Percentiles rank a stretch among this genome's conserved stretches.
Evolutionary conservation across 345 rosid genomes (phyloP).

Genomic region (sweet orange (Citrus sinensis)): DNA sequence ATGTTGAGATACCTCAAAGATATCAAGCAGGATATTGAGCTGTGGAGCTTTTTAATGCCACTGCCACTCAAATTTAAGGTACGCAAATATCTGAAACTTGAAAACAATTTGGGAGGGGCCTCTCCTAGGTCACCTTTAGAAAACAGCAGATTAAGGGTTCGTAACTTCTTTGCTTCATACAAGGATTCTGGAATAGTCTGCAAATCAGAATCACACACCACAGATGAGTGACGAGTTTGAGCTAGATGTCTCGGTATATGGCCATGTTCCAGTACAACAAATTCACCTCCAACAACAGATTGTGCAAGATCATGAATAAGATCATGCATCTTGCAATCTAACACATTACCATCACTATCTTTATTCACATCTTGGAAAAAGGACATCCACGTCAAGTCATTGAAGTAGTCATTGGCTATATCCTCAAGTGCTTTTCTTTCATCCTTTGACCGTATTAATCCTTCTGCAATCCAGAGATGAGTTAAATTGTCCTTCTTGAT

Average conservation of each 20-base stretch:
- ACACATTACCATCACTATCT: not conserved
- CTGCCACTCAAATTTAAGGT: conserved; percentile 22
- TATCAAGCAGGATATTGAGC: conserved; percentile 11
- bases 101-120: conserved; percentile 12
- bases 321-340: conserved; percentile 26
- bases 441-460: conserved; percentile 13
- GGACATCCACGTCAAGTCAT: not conserved
- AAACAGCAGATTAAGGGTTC: conserved; percentile 22
- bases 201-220: conserved; percentile 6
- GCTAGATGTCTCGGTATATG: not conserved
- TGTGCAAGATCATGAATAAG: conserved; percentile 32
- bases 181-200: conserved; percentile 11
- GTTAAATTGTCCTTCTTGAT: conserved; percentile 17
- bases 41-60: conserved; percentile 17
- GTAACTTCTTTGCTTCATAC: conserved; percentile 23
- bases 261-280: conserved; percentile 2
- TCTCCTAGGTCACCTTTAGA: conserved; percentile 22
- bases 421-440: not conserved
- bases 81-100: conserved; percentile 23
- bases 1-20: conserved; percentile 24
- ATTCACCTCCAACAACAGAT: conserved; percentile 17
- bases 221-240: conserved; percentile 14
- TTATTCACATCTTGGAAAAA: conserved; percentile 8
- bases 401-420: conserved; percentile 5
- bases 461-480: conserved; percentile 28